Conservation (phyloP, 2,329 filamentous ascomycete species). For the Fusarium virguliforme region DNA sequence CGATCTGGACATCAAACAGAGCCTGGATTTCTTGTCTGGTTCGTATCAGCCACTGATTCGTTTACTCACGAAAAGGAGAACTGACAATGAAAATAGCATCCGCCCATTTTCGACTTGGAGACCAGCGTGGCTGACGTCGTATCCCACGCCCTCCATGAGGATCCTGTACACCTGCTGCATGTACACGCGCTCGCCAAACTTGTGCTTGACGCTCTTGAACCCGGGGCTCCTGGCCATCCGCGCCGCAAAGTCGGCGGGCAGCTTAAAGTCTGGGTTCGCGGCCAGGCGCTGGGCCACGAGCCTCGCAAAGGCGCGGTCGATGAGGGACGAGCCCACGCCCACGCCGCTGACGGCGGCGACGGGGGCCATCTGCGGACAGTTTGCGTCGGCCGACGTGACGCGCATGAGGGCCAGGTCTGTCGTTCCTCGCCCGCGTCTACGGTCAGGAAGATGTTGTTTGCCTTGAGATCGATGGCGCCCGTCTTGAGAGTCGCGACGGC, state of each 20-base stretch:
- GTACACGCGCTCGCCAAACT: conserved; percentile 63
- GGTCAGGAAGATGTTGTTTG: conserved; percentile 60
- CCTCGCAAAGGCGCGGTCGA: conserved; percentile 61
- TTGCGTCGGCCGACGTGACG: conserved; percentile 52
- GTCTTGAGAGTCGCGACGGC: conserved; percentile 64
- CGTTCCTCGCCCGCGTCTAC: conserved; percentile 64
- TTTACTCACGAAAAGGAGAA: not conserved
- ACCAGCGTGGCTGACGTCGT: conserved; percentile 57
- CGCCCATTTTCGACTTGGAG: conserved; percentile 59
- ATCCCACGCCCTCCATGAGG: conserved; percentile 61
- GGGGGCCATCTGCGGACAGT: conserved; percentile 54
- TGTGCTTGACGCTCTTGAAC: conserved; percentile 59
- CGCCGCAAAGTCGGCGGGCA: conserved; percentile 58
- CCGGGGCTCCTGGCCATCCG: conserved; percentile 58
- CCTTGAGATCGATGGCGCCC: conserved; percentile 57
- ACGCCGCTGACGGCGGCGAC: conserved; percentile 62
- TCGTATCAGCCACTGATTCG: conserved; percentile 7
- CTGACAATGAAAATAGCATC: conserved; percentile 60
- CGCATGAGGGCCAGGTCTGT: conserved; percentile 64
- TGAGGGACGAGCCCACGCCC: conserved; percentile 63
- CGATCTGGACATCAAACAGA: conserved; percentile 58
- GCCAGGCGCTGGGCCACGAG: conserved; percentile 59
- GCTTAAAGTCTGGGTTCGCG: conserved; percentile 56
- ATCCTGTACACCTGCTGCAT: conserved; percentile 61
- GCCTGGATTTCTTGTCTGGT: conserved; percentile 61